A percentile compares a stretch with the other conserved stretches of the same genome.
phyloP scores from a whole-genome alignment of 306 rosid genomes.

The Acmispon strigosus region DNA sequence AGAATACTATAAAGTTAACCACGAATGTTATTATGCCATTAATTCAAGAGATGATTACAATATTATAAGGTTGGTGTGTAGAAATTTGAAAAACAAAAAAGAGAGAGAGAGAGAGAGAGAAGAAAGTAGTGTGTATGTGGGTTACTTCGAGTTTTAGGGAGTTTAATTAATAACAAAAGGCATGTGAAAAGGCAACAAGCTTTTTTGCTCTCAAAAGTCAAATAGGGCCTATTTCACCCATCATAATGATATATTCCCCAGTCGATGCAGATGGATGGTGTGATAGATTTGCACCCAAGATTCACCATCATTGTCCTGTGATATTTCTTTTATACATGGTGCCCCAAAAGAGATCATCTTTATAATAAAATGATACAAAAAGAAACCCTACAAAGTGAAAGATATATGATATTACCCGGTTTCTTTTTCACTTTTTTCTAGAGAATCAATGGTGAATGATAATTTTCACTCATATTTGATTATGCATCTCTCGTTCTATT shows the following conservation, averaged over 20 bases:
- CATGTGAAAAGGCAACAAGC: constrained; percentile 62
- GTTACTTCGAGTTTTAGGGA: constrained; percentile 39
- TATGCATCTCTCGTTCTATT: constrained; percentile 22
- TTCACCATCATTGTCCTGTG: constrained; percentile 70
- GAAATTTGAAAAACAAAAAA: constrained; percentile 42
- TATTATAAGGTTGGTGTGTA: constrained; percentile 43
- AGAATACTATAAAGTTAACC: constrained; percentile 24
- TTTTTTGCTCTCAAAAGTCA: constrained; percentile 63
- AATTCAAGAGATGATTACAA: constrained; percentile 29
- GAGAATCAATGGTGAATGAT: constrained; percentile 34
- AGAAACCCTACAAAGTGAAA: constrained; percentile 47
- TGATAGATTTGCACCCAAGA: constrained; percentile 75
- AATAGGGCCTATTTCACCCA: constrained; percentile 50
- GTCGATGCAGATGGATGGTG: constrained; percentile 34
- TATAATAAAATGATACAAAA: constrained; percentile 24
- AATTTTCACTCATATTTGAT: constrained; percentile 30
- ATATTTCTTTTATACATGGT: constrained; percentile 38
- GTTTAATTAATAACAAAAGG: constrained; percentile 29
- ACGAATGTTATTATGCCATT: constrained; percentile 18
- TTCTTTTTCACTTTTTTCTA: constrained; percentile 11
- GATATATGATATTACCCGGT: background rate
- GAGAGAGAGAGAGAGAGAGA: constrained; percentile 3
- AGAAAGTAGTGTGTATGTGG: constrained; percentile 35
- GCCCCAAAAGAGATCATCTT: constrained; percentile 24
- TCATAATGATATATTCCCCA: constrained; percentile 65